Base-by-base conservation (phyloP, 495 filamentous ascomycete genomes). In the Mytilinidion resinicola region DNA sequence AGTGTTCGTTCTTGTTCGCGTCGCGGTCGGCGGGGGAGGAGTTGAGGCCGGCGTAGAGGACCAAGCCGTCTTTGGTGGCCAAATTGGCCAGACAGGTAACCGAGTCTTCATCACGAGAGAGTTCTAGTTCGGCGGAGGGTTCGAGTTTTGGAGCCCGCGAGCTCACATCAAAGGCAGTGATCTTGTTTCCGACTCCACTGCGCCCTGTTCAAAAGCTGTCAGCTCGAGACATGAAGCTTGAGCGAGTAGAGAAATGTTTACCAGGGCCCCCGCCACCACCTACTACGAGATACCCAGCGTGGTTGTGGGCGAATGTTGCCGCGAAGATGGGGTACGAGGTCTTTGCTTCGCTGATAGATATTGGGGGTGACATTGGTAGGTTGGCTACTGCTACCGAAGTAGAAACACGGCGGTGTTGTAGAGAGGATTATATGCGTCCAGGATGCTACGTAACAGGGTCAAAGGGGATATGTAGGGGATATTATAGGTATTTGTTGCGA, bases 111-210 rank as follows among this genome's bases (percentile, higher is more conserved):
- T 96, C 83, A 65, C 82, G 80, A 63, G 86, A 89, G 55, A 96
- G 81, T 35, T 89, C 86, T 66, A 95, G 75, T 64, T 93, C 88
- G 59, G 84, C 79, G n/a, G 78, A 70, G 62, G 85, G 76, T 41
- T 79, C 76, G 44, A 95, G 72, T 10, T 6, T 58, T 21, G 87
- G 77, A 12, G 80, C 72, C 65, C 62, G 76, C 78, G 75, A 79
- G 78, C 67, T 62, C 71, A 84, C 78, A 67, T 93, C 85, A 33
- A 96, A 75, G 33, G 90, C 73, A 21, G 81, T 85, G 70, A 97
- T 90, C 73, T 91, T 92, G 73, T 96, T 98, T 33, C 84, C 82
- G 36, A 96, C 89, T 47, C 91, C 93, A 67, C 80, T 93, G 56
- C 85, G 83, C 39, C 62, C 59, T 56, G 50, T 43, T 7, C 46